A percentile compares a stretch with the other conserved stretches of the same genome.
These are phyloP conservation scores for Zostera marina DNA, from an alignment of 116 monocot species.

Conservation along the genomic window DNA sequence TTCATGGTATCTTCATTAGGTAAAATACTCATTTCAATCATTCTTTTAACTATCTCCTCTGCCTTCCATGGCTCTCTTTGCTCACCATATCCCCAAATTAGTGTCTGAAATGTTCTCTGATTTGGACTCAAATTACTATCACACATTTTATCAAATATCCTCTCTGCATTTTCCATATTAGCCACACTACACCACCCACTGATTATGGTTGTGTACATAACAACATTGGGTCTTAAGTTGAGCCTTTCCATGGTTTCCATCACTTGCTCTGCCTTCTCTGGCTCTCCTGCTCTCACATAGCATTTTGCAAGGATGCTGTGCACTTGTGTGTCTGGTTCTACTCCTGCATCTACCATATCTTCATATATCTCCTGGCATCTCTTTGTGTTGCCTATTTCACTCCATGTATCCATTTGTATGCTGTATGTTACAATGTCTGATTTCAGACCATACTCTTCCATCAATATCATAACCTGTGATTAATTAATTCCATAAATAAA, in stretches of 20 bases:
- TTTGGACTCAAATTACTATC: constrained; percentile 48
- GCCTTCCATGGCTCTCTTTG: constrained; percentile 76
- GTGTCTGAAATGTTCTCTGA: constrained; percentile 73
- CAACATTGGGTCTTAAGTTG: constrained; percentile 49
- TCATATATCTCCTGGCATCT: constrained; percentile 71
- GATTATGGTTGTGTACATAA: constrained; percentile 84
- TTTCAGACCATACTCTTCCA: constrained; percentile 52
- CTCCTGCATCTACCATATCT: constrained; percentile 41
- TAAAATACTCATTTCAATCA: constrained; percentile 39
- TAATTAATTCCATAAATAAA: background rate
- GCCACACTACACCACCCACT: constrained; percentile 88
- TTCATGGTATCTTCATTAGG: constrained; percentile 30
- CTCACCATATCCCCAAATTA: constrained; percentile 92
- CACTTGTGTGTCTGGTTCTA: constrained; percentile 64
- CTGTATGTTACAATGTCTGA: constrained; percentile 90
- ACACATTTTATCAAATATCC: constrained; percentile 41
- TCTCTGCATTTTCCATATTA: constrained; percentile 72
- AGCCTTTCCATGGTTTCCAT: constrained; percentile 40
- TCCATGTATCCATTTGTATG: constrained; percentile 78
- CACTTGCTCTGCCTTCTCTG: constrained; percentile 62
- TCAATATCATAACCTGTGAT: constrained; percentile 52
- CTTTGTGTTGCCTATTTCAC: constrained; percentile 51
- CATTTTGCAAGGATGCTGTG: constrained; percentile 94
- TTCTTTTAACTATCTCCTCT: constrained; percentile 60
- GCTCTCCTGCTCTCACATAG: constrained; percentile 59